phyloP scores from a whole-genome alignment of 2,329 filamentous ascomycete genomes.

The Exophiala spinifera region DNA sequence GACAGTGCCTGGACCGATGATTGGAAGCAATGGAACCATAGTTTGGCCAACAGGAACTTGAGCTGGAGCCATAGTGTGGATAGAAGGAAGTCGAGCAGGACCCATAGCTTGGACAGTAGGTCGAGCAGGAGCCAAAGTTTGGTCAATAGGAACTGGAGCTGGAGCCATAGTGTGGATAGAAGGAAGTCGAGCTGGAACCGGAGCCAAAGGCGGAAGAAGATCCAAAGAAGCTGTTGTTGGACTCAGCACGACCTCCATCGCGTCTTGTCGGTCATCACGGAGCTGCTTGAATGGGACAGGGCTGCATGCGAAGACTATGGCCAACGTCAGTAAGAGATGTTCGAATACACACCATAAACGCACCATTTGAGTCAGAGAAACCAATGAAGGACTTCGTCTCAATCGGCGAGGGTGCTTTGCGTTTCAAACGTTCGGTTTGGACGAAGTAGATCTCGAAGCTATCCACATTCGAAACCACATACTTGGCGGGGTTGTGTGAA shows the following conservation, averaged over 20 bases:
- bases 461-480: no score
- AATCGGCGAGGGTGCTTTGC: no score
- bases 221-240: not conserved
- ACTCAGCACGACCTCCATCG: conserved; percentile 7
- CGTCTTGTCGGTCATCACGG: conserved; percentile 4
- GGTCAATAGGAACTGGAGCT: not conserved
- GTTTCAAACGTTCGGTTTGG: no score
- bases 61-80: not conserved
- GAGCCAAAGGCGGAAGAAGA: no score
- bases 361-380: conserved; percentile 1
- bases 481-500: no score
- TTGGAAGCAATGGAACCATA: not conserved
- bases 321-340: no score
- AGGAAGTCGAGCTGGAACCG: no score
- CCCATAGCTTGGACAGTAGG: not conserved
- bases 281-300: conserved; percentile 17
- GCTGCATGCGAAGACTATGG: not conserved
- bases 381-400: conserved; percentile 4
- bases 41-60: not conserved
- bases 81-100: not conserved
- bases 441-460: no score
- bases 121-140: not conserved
- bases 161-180: not conserved
- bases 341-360: not conserved
- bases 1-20: not conserved